Evolutionary conservation across 2,329 filamentous ascomycete genomes (phyloP), one percentile per base, ranked within the genome.

Genomic region (Cercospora janseana): DNA sequence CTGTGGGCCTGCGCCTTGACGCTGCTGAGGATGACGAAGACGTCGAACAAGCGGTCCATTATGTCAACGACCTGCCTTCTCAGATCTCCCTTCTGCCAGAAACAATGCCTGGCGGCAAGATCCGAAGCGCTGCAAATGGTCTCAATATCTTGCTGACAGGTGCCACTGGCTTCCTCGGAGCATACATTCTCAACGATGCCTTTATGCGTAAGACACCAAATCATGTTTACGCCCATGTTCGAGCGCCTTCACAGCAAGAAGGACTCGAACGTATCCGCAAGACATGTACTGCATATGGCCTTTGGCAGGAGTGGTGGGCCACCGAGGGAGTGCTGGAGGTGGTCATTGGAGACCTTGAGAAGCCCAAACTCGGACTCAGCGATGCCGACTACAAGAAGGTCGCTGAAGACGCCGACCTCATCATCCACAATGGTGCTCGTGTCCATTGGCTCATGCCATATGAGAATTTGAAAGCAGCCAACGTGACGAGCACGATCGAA

Each of bases 81-180:
- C 70, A 84, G 8, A 65, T 73, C 10, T 64, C 70, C 23, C 65
- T 75, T 26, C 70, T 87, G 9, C 78, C 82, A 1, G 26, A 51
- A 7, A 60, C 56, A 3, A 66, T 69, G 15, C 40, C 63, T 2
- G 53, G 59, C 10, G 60, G 63, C 10, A 47, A 51, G 9, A 57
- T 70, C n/a, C 58, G 64, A 8, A 51, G 49, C 23, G 26, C 51
- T 6, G 45, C 60, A 20, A 57, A 48, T 8, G 69, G 50, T 51
- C 66, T 60, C 54, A 72, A 57, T 0, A 77, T 93, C 8, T 87
- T 96, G 68, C 72, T 96, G 4, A 96, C 91, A 2, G 90, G 92
- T 34, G 89, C 88, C 3, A 96, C 91, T 4, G 91, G 91, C 2
- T 96, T 96, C 75, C 71, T 96, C 15, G 91, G 91, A 21, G 80